Base-by-base conservation (phyloP, 768 basidiomycete species). In the Pleurotus ostreatus region DNA sequence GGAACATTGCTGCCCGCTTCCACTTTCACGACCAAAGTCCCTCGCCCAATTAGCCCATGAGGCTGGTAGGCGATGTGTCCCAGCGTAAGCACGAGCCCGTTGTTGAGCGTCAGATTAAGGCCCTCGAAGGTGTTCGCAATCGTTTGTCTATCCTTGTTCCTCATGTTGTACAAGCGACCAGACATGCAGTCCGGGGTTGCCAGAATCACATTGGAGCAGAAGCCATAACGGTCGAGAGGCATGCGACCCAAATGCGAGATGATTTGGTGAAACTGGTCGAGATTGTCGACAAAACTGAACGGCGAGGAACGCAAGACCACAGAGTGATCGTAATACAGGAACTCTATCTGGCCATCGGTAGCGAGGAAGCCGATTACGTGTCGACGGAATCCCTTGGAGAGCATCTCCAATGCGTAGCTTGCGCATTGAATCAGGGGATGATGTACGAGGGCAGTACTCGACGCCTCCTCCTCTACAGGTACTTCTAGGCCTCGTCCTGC, bases 351-450 rank as follows among this genome's bases (percentile, higher is more conserved):
- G 3, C 34, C 55, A 60, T 60, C 44, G 16, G 61, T 49, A 55
- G 62, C 34, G 12, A 60, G 52, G 26, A 59, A 55, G 55, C 61
- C 55, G 56, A 65, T 46, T 20, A 59, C 62, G 54, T 60, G 59
- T 57, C 55, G 57, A 45, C 63, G 61, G 26, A 63, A 47, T 13
- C 65, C 64, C 40, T 63, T 54, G 22, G 64, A 57, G 38, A 66
- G 20, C 44, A 66, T 44, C 46, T 66, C 64, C 38, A 65, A 57
- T n/a, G 65, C 62, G 49, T 65, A 66, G 47, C 65, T 65, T 26
- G 64, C 60, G 53, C 65, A 65, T 44, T 65, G 65, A 22, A n/a
- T 44, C 39, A 40, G 18, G 22, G 51, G 34, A 47, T 47, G 46
- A 7, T 47, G 41, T 7, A 43, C 41, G 41, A 16, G 20, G 8